Conservation (phyloP, 331 rosid species). For the Quercus phellos region DNA sequence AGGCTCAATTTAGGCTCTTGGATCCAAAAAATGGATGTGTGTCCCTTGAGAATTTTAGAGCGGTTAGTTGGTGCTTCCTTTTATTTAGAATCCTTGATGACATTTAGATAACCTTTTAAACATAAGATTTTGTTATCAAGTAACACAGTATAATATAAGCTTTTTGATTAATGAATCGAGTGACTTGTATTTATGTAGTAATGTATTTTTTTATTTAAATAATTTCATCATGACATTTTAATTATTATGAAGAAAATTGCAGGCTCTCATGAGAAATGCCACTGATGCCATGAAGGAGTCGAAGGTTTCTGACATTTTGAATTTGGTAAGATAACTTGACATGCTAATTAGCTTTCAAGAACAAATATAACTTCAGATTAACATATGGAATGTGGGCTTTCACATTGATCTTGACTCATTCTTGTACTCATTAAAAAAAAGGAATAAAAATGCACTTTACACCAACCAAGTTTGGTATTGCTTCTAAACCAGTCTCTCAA, state of each 20-base stretch:
- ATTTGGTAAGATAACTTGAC: constrained; percentile 54
- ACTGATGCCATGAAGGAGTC: constrained; percentile 98
- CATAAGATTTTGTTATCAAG: not conserved
- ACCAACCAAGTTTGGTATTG: too few relatives aligned
- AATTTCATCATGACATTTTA: constrained; percentile 19
- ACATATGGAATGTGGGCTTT: not conserved
- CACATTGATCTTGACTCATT: not conserved
- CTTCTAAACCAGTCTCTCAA: too few relatives aligned
- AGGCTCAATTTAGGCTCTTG: constrained; percentile 71
- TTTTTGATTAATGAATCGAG: not conserved
- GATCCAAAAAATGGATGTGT: constrained; percentile 71
- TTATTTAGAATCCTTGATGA: constrained; percentile 3
- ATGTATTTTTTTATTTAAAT: not conserved
- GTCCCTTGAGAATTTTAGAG: constrained; percentile 69
- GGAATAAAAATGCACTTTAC: too few relatives aligned
- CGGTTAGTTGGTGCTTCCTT: constrained; percentile 44
- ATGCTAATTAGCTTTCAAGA: not conserved
- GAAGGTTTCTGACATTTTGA: constrained; percentile 61
- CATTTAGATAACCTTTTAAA: constrained; percentile 7
- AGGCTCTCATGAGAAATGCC: constrained; percentile 81
- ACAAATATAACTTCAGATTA: constrained; percentile 7
- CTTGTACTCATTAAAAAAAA: too few relatives aligned
- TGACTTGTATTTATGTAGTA: not conserved
- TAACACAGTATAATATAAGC: not conserved
- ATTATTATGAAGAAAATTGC: constrained; percentile 26